Base-by-base conservation (phyloP, 805 yeast species). In the Ogataea wickerhamii region DNA sequence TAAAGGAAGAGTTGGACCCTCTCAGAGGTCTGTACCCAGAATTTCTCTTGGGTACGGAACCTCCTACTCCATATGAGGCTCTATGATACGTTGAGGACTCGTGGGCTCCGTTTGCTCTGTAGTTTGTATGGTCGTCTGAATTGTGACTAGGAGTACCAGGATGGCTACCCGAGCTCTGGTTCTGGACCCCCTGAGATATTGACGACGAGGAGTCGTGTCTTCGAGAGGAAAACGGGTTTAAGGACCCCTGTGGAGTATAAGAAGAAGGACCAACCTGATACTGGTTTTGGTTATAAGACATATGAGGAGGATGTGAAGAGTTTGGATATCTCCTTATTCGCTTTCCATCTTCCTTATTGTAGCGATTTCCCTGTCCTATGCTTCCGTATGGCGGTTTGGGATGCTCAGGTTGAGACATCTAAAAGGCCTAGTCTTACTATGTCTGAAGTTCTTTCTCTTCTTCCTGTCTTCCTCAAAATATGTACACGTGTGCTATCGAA, bases 181-280 rank as follows among this genome's bases (percentile, higher is more conserved):
- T 17, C 8, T 18, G 20, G 10, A 6, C 11, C 8, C 32, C 22
- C 14, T 17, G 32, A 8, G 22, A 7, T 10, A 21, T 16, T 7
- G 22, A 17, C 10, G 22, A 16, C 12, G 22, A 18, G 8, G 40
- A 41, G 1, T 49, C 52, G 24, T 46, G 57, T 32, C 58, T 44
- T 35, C 57, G 41, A n/a, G 63, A 54, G 3, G 63, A 55, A 28
- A 59, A 58, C 2, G 64, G 63, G 34, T 58, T 59, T 18, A 47
- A 34, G 2, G 51, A 37, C 4, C 49, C 32, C 21, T 48, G 53
- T 32, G 49, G 57, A 6, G 50, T 22, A 36, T 48, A 49, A 7
- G 57, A 38, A 18, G 51, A 34, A 5, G 48, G 34, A 25, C 37
- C 43, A 3, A 42, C 12, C 26, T 37, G 51, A 22, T 44, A 41